Base-by-base conservation (phyloP, 805 yeast species). In the Kuraishia piskuri region DNA sequence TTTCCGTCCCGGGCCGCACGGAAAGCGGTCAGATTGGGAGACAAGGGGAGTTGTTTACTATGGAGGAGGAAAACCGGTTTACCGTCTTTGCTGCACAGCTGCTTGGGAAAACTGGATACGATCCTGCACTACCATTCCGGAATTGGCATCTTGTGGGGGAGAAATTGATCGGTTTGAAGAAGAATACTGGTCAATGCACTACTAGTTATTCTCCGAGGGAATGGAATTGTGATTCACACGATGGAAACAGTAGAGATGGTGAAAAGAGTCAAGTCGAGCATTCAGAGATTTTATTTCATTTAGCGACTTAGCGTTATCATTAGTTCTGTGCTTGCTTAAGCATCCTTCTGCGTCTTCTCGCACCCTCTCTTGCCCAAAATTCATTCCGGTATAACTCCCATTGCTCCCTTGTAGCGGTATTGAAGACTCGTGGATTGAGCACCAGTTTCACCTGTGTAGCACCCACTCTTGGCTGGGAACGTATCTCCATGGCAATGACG, bases 361-460 rank as follows among this genome's bases (percentile, higher is more conserved):
- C 79, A 1, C 89, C 88, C 65, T 90, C 96, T 59, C 86, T 77
- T 22, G 83, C 81, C 97, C 98, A 94, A 64, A 90, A 94, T 65
- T 91, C 97, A 59, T 88, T 88, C 55, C 99, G 71, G 62, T 91
- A 92, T 46, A 90, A 68, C 63, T 92, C 99, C 98, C 99, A 92
- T 9, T 90, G 91, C 66, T 91, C 97, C 57, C 97, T 77, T 6
- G 87, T 80, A 50, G 87, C 91, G 0, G 94, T 83, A 55, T 82
- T 81, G 68, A 92, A 94, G 1, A 84, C 84, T 51, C 96, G 73
- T 2, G 97, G 87, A 54, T 86, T 85, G 53, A 94, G 72, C 9
- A 89, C 86, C 8, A 94, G 66, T 65, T 90, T 91, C 12, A 91
- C 90, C 58, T 88, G 90, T 23, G 80, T 78, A 7, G 86, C 83